Conservation (phyloP, 2,329 filamentous ascomycete species). For the Mycogone perniciosa region DNA sequence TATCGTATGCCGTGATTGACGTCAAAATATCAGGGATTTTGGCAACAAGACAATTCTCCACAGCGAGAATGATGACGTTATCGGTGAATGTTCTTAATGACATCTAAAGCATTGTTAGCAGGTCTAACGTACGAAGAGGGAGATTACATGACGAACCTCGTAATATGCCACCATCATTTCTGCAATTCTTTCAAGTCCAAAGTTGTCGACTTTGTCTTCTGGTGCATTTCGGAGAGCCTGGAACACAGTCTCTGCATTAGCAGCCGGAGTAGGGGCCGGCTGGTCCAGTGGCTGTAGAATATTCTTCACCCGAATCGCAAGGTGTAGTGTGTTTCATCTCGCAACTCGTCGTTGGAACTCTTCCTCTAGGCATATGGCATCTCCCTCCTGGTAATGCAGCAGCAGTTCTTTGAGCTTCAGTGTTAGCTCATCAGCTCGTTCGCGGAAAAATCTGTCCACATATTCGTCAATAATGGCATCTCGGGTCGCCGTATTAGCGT, state of each 20-base stretch:
- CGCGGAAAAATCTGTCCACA: neutral
- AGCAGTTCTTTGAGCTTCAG: conserved; percentile 36
- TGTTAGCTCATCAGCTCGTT: conserved; percentile 8
- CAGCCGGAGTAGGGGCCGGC: neutral
- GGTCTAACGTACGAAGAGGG: rapidly evolving
- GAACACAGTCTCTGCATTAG: conserved; percentile 4
- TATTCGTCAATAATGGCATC: neutral
- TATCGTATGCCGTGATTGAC: conserved; percentile 21
- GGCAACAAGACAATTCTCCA: conserved; percentile 42
- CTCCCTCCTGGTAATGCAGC: conserved; percentile 29
- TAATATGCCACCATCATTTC: conserved; percentile 41
- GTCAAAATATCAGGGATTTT: conserved; percentile 37
- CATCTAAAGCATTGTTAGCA: conserved; percentile 24
- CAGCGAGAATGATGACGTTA: conserved; percentile 40
- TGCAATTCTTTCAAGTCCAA: conserved; percentile 34
- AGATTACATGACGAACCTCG: conserved; percentile 24
- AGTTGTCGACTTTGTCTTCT: conserved; percentile 20
- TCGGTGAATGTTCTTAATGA: conserved; percentile 40
- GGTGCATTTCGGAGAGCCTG: conserved; percentile 7
- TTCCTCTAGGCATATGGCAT: conserved; percentile 22
- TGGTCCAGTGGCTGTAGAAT: neutral
- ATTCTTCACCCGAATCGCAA: conserved; percentile 2
- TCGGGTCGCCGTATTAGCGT: conserved; percentile 2
- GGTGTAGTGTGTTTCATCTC: neutral
- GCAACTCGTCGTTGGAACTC: neutral